Conservation (phyloP, 345 rosid species). For the Diplotaxis tenuifolia region DNA sequence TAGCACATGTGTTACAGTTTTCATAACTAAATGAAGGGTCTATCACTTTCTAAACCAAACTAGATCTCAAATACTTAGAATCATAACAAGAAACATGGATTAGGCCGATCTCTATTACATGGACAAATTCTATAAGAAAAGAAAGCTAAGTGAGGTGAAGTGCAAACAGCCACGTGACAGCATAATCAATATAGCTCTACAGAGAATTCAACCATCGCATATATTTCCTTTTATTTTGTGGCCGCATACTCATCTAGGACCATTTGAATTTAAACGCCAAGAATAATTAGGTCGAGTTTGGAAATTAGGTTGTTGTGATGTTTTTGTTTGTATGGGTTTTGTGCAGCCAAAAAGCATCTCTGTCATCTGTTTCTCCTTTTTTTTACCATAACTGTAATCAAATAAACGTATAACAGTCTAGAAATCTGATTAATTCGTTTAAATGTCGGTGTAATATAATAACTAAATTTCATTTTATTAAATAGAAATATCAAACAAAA, state of each 20-base stretch:
- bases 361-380: background rate
- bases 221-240: background rate
- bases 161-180: conserved; percentile 28
- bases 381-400: background rate
- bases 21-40: background rate
- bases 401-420: background rate
- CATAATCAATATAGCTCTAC: background rate
- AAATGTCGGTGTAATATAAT: background rate
- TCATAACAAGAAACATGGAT: background rate
- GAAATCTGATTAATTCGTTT: background rate
- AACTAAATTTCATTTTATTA: background rate
- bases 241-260: background rate
- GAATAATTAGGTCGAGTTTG: background rate
- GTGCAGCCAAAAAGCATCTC: background rate
- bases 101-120: conserved; percentile 2
- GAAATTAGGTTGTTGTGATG: background rate
- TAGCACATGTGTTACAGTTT: background rate
- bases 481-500: background rate
- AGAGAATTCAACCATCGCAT: background rate
- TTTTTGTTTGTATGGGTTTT: background rate
- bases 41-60: conserved; percentile 1
- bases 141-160: background rate
- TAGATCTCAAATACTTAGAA: conserved; percentile 7
- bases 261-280: background rate
- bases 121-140: conserved; percentile 2